A percentile compares a stretch with the other conserved stretches of the same genome.
Conservation (phyloP, 1,284 basidiomycete species). For the Pseudozyma flocculosa region DNA sequence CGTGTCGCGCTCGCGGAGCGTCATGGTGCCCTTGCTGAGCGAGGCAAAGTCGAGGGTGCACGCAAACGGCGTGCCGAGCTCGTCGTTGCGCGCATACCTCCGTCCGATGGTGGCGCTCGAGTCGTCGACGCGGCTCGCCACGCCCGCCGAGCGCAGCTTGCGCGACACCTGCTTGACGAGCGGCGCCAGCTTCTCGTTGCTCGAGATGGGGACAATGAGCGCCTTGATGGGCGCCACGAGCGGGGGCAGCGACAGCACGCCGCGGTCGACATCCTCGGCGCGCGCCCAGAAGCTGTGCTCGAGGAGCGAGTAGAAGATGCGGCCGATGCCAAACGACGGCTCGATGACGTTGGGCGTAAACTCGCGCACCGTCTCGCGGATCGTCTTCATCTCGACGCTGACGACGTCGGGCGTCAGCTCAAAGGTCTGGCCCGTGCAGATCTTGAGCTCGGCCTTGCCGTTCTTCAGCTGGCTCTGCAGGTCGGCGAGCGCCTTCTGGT, state of each 20-base stretch:
- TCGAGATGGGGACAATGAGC: slow-evolving; percentile 91
- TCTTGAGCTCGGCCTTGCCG: slow-evolving; percentile 62
- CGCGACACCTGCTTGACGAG: slow-evolving; percentile 83
- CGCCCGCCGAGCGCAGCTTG: slow-evolving; percentile 80
- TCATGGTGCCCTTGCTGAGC: slow-evolving; percentile 62
- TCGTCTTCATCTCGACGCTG: slow-evolving; percentile 78
- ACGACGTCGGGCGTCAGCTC: slow-evolving; percentile 74
- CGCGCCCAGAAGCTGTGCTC: slow-evolving; percentile 97
- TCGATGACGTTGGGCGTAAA: slow-evolving; percentile 97
- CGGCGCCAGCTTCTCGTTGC: slow-evolving; percentile 79
- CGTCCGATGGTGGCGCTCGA: slow-evolving; percentile 92
- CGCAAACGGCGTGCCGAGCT: slow-evolving; percentile 95
- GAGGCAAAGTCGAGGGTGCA: slow-evolving; percentile 97
- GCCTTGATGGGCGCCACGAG: slow-evolving; percentile 94
- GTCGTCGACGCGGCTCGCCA: slow-evolving; percentile 91
- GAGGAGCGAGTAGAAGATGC: slow-evolving; percentile 89
- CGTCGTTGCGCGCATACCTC: slow-evolving; percentile 96
- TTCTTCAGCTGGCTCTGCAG: slow-evolving; percentile 72
- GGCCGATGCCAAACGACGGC: slow-evolving; percentile 95
- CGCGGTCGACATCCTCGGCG: slow-evolving; percentile 67
- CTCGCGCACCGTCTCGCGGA: slow-evolving; percentile 91
- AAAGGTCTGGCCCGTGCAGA: slow-evolving; percentile 66
- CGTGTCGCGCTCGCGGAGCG: slow-evolving; percentile 77
- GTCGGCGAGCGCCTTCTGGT: slow-evolving; percentile 70
- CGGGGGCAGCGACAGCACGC: slow-evolving; percentile 81